phyloP scores from a whole-genome alignment of 2,329 filamentous ascomycete genomes.

The Exutisphaerella laricina region DNA sequence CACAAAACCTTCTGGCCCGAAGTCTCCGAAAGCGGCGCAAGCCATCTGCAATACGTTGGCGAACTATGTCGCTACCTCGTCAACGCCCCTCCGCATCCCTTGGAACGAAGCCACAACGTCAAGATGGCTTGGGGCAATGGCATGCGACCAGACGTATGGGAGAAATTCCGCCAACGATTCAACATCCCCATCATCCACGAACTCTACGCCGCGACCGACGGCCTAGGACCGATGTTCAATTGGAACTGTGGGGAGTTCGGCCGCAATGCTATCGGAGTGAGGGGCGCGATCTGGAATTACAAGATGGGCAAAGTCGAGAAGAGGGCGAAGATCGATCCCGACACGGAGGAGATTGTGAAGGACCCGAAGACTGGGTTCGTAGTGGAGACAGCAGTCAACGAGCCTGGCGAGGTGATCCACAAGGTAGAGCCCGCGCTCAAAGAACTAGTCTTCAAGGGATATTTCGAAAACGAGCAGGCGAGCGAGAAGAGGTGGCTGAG shows the following conservation, averaged over 20 bases:
- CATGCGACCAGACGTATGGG: constrained; percentile 76
- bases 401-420: constrained; percentile 72
- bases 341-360: constrained; percentile 61
- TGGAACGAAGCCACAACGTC: constrained; percentile 67
- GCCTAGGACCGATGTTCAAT: constrained; percentile 27
- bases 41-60: constrained; percentile 76
- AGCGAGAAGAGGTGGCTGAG: constrained; percentile 68
- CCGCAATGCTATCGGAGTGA: constrained; percentile 22
- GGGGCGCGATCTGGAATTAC: constrained; percentile 25
- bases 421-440: constrained; percentile 60
- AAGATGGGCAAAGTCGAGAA: constrained; percentile 36
- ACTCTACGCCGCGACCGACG: constrained; percentile 35
- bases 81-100: constrained; percentile 55
- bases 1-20: constrained; percentile 72
- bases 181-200: constrained; percentile 31
- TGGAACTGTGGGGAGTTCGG: constrained; percentile 27
- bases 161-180: constrained; percentile 52
- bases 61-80: constrained; percentile 79
- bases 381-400: constrained; percentile 53
- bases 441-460: constrained; percentile 66
- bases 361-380: constrained; percentile 60
- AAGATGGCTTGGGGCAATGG: constrained; percentile 75
- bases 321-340: constrained; percentile 62
- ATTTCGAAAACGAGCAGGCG: constrained; percentile 67
- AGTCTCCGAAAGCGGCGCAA: constrained; percentile 62